Conservation (phyloP, 2,329 filamentous ascomycete species). For the Xylariaceae sp. region DNA sequence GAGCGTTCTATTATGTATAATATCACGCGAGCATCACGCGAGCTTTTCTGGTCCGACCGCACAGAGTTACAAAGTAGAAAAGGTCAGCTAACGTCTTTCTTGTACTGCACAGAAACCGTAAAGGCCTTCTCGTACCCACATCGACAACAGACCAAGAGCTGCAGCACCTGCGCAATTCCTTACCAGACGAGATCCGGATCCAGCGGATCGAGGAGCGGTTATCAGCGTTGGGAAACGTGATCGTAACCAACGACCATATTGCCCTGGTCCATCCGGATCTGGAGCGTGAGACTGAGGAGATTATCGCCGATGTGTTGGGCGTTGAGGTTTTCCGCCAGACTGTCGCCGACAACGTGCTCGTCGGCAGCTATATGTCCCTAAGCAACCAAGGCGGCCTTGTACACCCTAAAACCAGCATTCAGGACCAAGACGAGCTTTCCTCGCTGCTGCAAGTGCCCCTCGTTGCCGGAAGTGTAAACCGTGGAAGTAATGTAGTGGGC, state of each 20-base stretch:
- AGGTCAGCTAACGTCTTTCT: conserved; percentile 12
- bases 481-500: conserved; percentile 92
- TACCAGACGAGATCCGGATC: conserved; percentile 91
- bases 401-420: conserved; percentile 94
- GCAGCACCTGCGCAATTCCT: conserved; percentile 92
- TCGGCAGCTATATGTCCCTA: conserved; percentile 94
- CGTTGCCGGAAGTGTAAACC: conserved; percentile 91
- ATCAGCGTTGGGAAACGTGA: conserved; percentile 94
- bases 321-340: conserved; percentile 94
- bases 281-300: conserved; percentile 97
- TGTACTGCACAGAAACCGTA: conserved; percentile 73
- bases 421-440: conserved; percentile 97
- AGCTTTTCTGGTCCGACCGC: neutral
- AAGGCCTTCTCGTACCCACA: conserved; percentile 94
- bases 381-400: conserved; percentile 97
- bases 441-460: conserved; percentile 93
- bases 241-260: conserved; percentile 95
- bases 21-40: neutral
- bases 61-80: neutral
- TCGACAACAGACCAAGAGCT: conserved; percentile 97
- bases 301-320: conserved; percentile 91
- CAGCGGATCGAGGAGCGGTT: conserved; percentile 97
- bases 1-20: neutral
- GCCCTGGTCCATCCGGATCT: conserved; percentile 95
- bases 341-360: conserved; percentile 94